Conservation (phyloP, 805 yeast species). For the Saccharomycopsis malanga region DNA sequence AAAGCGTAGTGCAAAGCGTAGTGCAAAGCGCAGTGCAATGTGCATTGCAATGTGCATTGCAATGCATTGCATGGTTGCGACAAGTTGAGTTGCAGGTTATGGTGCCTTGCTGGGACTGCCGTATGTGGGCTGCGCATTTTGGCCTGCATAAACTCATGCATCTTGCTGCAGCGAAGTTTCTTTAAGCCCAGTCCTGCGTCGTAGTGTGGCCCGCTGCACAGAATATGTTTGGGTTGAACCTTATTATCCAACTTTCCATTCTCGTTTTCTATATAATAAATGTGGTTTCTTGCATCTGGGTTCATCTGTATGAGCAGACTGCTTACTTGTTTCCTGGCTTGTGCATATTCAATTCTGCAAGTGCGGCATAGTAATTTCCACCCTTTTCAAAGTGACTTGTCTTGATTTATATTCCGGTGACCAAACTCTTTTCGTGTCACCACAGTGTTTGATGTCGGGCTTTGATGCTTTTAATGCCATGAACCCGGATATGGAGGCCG, state of each 20-base stretch:
- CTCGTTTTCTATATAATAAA: not conserved
- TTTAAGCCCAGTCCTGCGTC: not conserved
- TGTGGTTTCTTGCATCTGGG: not conserved
- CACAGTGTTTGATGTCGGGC: not conserved
- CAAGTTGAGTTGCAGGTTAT: too few species aligned
- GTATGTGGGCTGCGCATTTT: too few species aligned
- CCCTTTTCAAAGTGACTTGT: conserved; percentile 6
- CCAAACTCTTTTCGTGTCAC: conserved; percentile 2
- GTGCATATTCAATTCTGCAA: too few species aligned
- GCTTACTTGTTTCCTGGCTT: too few species aligned
- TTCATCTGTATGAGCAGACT: too few species aligned
- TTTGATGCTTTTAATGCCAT: conserved; percentile 6
- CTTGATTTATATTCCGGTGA: not conserved
- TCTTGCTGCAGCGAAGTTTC: conserved; percentile 3
- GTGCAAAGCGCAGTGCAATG: too few species aligned
- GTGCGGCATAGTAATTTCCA: too few species aligned
- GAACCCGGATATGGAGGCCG: not conserved
- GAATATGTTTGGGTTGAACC: not conserved
- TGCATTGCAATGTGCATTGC: too few species aligned
- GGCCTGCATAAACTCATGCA: too few species aligned
- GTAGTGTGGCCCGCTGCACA: not conserved
- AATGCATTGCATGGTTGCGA: too few species aligned
- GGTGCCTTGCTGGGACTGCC: too few species aligned
- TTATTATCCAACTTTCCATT: conserved; percentile 3
- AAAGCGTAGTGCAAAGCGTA: too few species aligned